phyloP scores from a whole-genome alignment of 1,284 basidiomycete species.

The Irpex rosettiformis region DNA sequence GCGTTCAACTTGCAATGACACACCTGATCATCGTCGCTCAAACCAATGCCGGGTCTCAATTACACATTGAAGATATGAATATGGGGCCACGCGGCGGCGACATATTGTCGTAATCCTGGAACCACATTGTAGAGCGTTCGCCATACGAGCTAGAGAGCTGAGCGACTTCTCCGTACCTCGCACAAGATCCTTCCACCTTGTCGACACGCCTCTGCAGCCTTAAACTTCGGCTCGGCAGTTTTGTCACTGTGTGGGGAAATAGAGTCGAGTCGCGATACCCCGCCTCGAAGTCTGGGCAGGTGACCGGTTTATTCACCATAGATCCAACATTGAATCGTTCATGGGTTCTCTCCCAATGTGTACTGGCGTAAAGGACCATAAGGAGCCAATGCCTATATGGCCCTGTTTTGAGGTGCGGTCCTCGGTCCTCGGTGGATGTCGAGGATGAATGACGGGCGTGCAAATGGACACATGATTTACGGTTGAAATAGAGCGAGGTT shows the following conservation, averaged over 20 bases:
- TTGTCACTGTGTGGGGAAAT: conserved; percentile 1
- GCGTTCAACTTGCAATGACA: too few relatives aligned
- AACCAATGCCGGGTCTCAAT: too few relatives aligned
- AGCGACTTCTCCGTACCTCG: not conserved
- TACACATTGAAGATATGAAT: too few relatives aligned
- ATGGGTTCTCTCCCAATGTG: not conserved
- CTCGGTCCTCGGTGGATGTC: not conserved
- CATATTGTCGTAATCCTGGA: not conserved
- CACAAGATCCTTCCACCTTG: not conserved
- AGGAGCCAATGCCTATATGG: not conserved
- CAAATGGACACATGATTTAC: not conserved
- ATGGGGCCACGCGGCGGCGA: too few relatives aligned
- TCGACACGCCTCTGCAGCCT: not conserved
- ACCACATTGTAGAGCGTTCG: not conserved
- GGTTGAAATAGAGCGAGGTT: not conserved
- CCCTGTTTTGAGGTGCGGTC: not conserved
- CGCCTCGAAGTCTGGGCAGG: not conserved
- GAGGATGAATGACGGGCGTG: not conserved
- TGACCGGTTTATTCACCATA: not conserved
- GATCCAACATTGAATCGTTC: not conserved
- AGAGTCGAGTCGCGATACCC: not conserved
- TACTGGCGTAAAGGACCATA: not conserved
- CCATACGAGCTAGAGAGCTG: not conserved
- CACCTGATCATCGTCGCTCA: too few relatives aligned
- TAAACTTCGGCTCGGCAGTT: conserved; percentile 1